Conservation (phyloP, 306 rosid genomes). For the Bauhinia variegata region DNA sequence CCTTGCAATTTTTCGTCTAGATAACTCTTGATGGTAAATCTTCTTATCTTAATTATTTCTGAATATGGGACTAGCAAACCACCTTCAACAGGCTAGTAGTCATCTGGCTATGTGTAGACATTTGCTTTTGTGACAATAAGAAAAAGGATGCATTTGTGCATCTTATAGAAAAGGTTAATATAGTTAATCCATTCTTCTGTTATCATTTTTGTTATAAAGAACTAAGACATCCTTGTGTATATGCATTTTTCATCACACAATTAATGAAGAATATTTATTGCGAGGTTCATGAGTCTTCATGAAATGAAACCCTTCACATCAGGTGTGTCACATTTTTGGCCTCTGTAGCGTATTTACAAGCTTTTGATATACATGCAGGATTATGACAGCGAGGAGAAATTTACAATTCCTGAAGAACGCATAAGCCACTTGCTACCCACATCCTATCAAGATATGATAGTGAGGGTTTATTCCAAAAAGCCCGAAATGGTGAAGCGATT, state of each 20-base stretch:
- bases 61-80: constrained; percentile 1
- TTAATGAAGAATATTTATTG: background rate
- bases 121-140: background rate
- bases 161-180: background rate
- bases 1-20: constrained; percentile 18
- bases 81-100: constrained; percentile 10
- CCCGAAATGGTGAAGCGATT: constrained; percentile 80
- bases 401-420: constrained; percentile 65
- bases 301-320: background rate
- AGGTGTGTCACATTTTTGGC: background rate
- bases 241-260: too few relatives aligned
- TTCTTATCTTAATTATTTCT: constrained; percentile 12
- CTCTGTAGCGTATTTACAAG: constrained; percentile 23
- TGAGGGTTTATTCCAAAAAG: constrained; percentile 89
- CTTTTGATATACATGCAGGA: constrained; percentile 59
- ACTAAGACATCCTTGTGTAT: background rate
- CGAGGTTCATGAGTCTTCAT: constrained; percentile 12
- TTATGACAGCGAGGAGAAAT: constrained; percentile 81
- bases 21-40: constrained; percentile 4
- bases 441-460: constrained; percentile 84
- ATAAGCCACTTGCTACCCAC: constrained; percentile 94
- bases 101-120: too few relatives aligned
- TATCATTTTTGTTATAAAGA: too few relatives aligned
- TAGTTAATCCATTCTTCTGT: background rate
- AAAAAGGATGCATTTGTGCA: background rate